Base-by-base conservation (phyloP, 2,329 filamentous ascomycete species). In the Clonostachys sp. region DNA sequence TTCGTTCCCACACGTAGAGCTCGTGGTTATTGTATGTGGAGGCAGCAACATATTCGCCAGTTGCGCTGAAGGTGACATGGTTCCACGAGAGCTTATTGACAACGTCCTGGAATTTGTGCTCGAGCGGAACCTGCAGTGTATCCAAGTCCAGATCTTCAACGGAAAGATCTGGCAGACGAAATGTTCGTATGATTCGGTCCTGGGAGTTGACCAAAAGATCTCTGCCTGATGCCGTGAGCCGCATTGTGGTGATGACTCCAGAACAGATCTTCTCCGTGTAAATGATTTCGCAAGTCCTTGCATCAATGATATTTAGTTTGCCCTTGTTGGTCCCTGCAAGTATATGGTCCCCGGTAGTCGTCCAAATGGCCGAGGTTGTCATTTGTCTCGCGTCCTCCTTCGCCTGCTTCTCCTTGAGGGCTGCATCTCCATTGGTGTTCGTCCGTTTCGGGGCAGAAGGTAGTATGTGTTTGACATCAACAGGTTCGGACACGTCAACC, bases 1-100 rank as follows among this genome's bases (percentile, higher is more conserved):
- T 87, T 47, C 94, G 84, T 69, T 99, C 94, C 94, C 92, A 97
- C 30, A 97, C 91, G 67, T 97, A 97, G 53, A 99, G 88, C 67
- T 99, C 92, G 58, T 96, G 91, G 61, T 99, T 99, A 76, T 97
- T 97, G 66, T 91, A 96, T 3, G 94, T 97, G 24, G 91, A 95
- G 1, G 95, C 94, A 20, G 91, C 91, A 39, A 99, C 91, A 62
- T 97, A 97, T 67, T 99, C 94, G 45, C 91, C 91, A 0, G 89
- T 94, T 1, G 89, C 87, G 60, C 90, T 95, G 64, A 99, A 97
- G 0, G 91, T 91, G 49, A 96, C 91, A 61, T 96, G 91, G 61
- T 97, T 99, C 94, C 94, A 99, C 7, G 88, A 91, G 12, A 97
- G 72, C 41, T 88, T 84, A 62, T 99, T 97, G 45, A 99, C 94